Evolutionary conservation across 164 flowering plant genomes (phyloP).

Genomic region (Stephania yunnanensis): DNA sequence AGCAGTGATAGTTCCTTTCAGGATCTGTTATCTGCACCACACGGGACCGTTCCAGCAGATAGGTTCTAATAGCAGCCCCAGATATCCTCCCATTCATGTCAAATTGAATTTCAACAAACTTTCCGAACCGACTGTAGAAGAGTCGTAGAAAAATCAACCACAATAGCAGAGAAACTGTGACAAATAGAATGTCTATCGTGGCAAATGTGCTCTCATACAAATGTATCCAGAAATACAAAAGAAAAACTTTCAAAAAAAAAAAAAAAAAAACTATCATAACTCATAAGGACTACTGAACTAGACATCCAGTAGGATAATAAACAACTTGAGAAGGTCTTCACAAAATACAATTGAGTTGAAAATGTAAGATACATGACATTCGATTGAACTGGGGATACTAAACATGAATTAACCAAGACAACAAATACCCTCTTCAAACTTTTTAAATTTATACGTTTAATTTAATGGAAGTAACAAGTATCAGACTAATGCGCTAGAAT

Average conservation of each 20-base stretch:
- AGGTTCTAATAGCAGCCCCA: slow-evolving; percentile 98
- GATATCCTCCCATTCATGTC: slow-evolving; percentile 93
- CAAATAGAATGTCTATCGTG: background rate
- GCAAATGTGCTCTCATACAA: background rate
- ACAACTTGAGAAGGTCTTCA: background rate
- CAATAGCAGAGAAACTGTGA: background rate
- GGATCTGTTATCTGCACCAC: slow-evolving; percentile 95
- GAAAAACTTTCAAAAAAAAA: no score
- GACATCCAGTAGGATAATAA: background rate
- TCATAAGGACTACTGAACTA: background rate
- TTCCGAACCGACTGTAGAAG: slow-evolving; percentile 85
- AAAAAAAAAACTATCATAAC: background rate
- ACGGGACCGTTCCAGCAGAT: slow-evolving; percentile 91
- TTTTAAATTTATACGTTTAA: background rate
- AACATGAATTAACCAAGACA: background rate
- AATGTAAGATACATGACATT: background rate
- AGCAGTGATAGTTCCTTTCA: slow-evolving; percentile 95
- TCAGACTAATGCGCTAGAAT: background rate
- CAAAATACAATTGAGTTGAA: background rate
- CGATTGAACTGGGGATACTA: background rate
- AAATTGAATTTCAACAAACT: slow-evolving; percentile 96
- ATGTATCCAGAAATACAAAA: background rate
- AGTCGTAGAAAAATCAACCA: slow-evolving; percentile 14
- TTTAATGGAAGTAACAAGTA: background rate
- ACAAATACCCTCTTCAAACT: background rate